Percentiles rank a stretch among this genome's conserved stretches.
Evolutionary conservation across 768 basidiomycete genomes (phyloP).

Genomic region (Jaapia argillacea): DNA sequence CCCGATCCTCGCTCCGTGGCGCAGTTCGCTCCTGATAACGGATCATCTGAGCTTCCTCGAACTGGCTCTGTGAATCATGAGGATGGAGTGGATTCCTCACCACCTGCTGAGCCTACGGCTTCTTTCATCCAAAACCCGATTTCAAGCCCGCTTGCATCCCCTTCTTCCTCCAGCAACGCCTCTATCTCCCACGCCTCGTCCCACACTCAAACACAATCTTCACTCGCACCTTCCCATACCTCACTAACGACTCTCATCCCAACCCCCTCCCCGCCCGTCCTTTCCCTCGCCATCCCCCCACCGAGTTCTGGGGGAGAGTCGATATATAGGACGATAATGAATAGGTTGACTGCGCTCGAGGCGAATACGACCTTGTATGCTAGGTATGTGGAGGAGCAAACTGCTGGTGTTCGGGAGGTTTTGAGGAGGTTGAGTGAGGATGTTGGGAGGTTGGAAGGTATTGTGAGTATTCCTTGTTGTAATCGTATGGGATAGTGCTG

Average conservation of each 20-base stretch:
- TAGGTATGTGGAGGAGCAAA: conserved; percentile 87
- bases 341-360: conserved; percentile 78
- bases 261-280: conserved; percentile 5
- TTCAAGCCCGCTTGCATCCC: too few species aligned
- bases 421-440: conserved; percentile 70
- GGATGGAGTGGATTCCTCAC: too few species aligned
- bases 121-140: too few species aligned
- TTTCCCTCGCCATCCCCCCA: conserved; percentile 13
- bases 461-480: too few species aligned
- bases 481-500: not conserved
- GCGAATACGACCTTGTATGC: conserved; percentile 79
- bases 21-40: too few species aligned
- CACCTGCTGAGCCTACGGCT: too few species aligned
- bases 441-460: conserved; percentile 64
- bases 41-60: too few species aligned
- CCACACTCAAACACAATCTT: too few species aligned
- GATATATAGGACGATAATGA: conserved; percentile 95
- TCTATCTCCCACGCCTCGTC: not conserved
- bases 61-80: too few species aligned
- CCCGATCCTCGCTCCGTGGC: too few species aligned
- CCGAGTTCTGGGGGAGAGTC: conserved; percentile 59
- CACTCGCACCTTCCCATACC: conserved; percentile 1
- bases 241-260: conserved; percentile 2
- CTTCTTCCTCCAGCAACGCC: too few species aligned
- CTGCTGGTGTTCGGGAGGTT: conserved; percentile 60